phyloP scores from a whole-genome alignment of 2,329 filamentous ascomycete species.

The Aspergillus persii region DNA sequence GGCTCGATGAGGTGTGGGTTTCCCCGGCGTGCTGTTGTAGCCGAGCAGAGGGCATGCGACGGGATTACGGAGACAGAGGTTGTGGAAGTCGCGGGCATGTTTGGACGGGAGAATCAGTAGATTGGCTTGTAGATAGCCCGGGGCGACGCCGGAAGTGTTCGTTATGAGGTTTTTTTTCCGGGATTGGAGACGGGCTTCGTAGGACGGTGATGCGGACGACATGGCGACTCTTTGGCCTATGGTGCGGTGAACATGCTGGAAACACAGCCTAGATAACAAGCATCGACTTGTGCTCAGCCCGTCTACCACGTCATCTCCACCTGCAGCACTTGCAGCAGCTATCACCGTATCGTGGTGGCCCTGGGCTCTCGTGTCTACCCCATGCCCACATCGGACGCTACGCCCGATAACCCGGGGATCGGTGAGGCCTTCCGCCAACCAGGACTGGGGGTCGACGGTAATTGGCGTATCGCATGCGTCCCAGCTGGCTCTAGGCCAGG shows the following conservation, averaged over 20 bases:
- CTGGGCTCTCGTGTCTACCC: not conserved
- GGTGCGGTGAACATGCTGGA: no score
- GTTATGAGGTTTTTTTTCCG: conserved; percentile 43
- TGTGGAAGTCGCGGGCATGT: conserved; percentile 58
- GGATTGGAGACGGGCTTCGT: conserved; percentile 45
- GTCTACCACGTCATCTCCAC: not conserved
- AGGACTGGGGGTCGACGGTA: not conserved
- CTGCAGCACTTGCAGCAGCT: not conserved
- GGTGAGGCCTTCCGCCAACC: not conserved
- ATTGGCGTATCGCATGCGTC: not conserved
- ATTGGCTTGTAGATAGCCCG: conserved; percentile 60
- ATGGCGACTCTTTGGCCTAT: no score
- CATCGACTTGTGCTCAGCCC: no score
- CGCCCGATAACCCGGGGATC: conserved; percentile 23
- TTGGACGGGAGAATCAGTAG: conserved; percentile 58
- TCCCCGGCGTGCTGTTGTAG: conserved; percentile 46
- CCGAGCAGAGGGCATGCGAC: conserved; percentile 62
- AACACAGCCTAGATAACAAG: no score
- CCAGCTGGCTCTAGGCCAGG: not conserved
- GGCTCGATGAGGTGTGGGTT: conserved; percentile 22
- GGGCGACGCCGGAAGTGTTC: conserved; percentile 56
- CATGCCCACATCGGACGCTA: conserved; percentile 21
- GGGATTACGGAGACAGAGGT: conserved; percentile 60
- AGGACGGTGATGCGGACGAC: not conserved
- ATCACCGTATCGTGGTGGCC: not conserved